A percentile compares a stretch with the other conserved stretches of the same genome.
Conservation (phyloP, 768 basidiomycete species). For the Boletus eberwhitei region DNA sequence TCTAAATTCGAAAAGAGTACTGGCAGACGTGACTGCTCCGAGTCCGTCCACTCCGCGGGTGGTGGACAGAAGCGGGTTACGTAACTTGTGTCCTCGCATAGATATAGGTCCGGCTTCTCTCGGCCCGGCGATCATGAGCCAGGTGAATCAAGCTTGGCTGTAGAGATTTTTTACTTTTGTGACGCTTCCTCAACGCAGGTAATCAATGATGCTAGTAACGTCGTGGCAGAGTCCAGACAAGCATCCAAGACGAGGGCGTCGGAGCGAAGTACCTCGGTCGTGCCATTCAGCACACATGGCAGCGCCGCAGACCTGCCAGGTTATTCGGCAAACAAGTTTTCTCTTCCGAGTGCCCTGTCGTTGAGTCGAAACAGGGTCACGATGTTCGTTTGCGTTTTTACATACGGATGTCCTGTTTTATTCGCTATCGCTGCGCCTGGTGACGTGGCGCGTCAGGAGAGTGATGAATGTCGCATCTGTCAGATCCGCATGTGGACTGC, state of each 20-base stretch:
- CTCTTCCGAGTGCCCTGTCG: background rate
- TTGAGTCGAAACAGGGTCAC: background rate
- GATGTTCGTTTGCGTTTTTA: background rate
- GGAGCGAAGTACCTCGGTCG: background rate
- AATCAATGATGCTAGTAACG: background rate
- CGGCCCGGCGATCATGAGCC: too few relatives aligned
- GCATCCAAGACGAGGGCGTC: background rate
- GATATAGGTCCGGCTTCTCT: too few relatives aligned
- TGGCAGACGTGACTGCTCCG: too few relatives aligned
- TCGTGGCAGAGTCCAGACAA: background rate
- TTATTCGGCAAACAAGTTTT: background rate
- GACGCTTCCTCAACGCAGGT: background rate
- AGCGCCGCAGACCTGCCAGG: background rate
- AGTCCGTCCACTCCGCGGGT: too few relatives aligned
- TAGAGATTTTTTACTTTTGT: background rate
- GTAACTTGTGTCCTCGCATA: too few relatives aligned
- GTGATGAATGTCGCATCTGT: too few relatives aligned
- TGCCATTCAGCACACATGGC: background rate
- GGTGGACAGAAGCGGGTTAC: too few relatives aligned
- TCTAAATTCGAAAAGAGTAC: too few relatives aligned
- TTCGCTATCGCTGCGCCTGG: background rate
- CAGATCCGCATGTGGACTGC: too few relatives aligned
- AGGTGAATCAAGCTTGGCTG: background rate
- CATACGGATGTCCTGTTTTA: background rate
- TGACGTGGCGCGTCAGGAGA: background rate